Evolutionary conservation across 306 rosid species (phyloP).

Genomic region (Cajanus cajan): DNA sequence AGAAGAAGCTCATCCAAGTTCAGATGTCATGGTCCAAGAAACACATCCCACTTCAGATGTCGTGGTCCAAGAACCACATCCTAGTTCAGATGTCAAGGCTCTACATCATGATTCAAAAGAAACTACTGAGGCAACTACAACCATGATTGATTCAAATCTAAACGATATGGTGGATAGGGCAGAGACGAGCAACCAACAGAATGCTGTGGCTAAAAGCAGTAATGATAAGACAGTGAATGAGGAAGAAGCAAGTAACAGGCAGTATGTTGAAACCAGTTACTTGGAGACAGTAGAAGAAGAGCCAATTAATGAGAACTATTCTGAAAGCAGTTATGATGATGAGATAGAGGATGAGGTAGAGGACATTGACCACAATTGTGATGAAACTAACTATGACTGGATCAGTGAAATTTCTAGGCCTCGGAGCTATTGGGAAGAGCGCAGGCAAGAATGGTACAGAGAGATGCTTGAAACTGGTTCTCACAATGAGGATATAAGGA

Average conservation of each 20-base stretch:
- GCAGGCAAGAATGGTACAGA: conserved; percentile 75
- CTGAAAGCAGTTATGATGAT: conserved; percentile 40
- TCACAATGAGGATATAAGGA: conserved; percentile 66
- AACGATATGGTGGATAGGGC: conserved; percentile 38
- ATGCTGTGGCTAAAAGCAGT: conserved; percentile 12
- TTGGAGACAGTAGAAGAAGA: conserved; percentile 33
- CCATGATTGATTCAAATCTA: conserved; percentile 35
- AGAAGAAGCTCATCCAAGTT: conserved; percentile 29
- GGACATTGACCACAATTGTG: conserved; percentile 30
- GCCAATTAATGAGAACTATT: conserved; percentile 30
- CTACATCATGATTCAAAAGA: conserved; percentile 23
- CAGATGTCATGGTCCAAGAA: conserved; percentile 25
- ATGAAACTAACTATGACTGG: conserved; percentile 62
- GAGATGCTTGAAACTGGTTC: conserved; percentile 70
- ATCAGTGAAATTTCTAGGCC: conserved; percentile 79
- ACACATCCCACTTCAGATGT: background rate
- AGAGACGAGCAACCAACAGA: conserved; percentile 32
- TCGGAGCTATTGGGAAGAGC: conserved; percentile 83
- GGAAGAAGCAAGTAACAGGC: conserved; percentile 25
- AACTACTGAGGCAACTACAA: conserved; percentile 33
- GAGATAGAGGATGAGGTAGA: conserved; percentile 40
- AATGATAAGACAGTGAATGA: conserved; percentile 33
- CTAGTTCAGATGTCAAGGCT: conserved; percentile 14
- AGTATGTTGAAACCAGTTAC: conserved; percentile 18
- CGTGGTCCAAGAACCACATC: conserved; percentile 19